Evolutionary conservation across 257 asterid species (phyloP), one percentile per base, ranked within the genome.

Genomic region (Galeopsis tetrahit): DNA sequence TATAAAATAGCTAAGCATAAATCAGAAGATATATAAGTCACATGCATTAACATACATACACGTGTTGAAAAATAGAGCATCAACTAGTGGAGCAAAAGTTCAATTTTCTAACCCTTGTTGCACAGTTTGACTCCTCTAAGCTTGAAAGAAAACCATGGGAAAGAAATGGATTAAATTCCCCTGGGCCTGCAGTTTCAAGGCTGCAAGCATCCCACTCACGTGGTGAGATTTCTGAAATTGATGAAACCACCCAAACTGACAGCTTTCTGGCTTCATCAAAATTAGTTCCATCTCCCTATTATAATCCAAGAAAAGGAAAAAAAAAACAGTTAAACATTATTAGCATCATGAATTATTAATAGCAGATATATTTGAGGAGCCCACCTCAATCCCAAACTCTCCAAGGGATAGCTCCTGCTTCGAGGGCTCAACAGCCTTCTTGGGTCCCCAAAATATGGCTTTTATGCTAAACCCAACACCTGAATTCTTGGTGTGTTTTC

Each of bases 121-220:
- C 96, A 71, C 85, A 84, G 40, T 89, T 80, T 6, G 98, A 83
- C 82, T 88, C 99, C 86, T 94, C 99, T 77, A 94, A 88, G 95
- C 96, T 88, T 55, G 93, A 89, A 73, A 94, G 92, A 77, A 94
- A 94, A 77, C 93, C 89, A 65, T 94, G 95, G 59, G 89, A 70
- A 52, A 91, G 88, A 70, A 94, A 91, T 70, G 99, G 99, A 72
- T 94, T 91, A 79, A 83, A 85, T 59, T 86, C 72, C 38, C 87
- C 86, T 2, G 82, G 82, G 68, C 98, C 90, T 38, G 84, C 72
- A 63, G 96, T 80, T 64, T 86, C 97, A 60, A 77, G 79, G 82
- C 93, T 82, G 85, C 99, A 94, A 31, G 87, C 90, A 83, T 91
- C 96, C 99, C 99, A 94, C 74, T 91, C 95, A 34, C 77, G 76